Percentiles rank a stretch among this genome's conserved stretches.
phyloP scores from a whole-genome alignment of 768 basidiomycete genomes.

The Macrolepiota dolichaula region DNA sequence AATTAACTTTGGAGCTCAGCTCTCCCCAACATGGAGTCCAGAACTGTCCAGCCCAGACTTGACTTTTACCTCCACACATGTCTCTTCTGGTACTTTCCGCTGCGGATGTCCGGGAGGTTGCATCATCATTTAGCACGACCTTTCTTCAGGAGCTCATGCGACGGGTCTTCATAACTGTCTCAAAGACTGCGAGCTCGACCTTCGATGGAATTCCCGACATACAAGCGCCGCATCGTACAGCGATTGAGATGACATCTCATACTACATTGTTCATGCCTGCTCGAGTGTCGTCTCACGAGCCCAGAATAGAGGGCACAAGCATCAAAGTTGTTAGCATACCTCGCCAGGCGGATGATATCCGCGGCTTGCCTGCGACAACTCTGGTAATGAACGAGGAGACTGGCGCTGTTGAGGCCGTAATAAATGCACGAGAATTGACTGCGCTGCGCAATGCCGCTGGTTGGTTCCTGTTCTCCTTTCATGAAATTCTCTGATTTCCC shows the following conservation, averaged over 20 bases:
- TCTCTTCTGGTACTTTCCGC: constrained; percentile 63
- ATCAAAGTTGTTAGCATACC: constrained; percentile 86
- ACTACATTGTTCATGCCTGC: constrained; percentile 84
- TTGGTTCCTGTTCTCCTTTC: constrained; percentile 22
- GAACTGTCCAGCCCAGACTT: background rate
- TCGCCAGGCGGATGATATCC: constrained; percentile 27
- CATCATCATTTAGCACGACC: constrained; percentile 38
- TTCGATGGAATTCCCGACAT: constrained; percentile 16
- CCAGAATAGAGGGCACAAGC: constrained; percentile 42
- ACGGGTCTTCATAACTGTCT: constrained; percentile 48
- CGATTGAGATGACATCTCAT: constrained; percentile 50
- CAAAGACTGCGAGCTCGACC: constrained; percentile 14
- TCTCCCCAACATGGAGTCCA: constrained; percentile 17
- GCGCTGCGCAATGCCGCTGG: constrained; percentile 83
- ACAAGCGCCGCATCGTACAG: constrained; percentile 57
- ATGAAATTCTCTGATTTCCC: background rate
- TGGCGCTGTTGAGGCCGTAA: constrained; percentile 66
- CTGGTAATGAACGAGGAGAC: constrained; percentile 69
- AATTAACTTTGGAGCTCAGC: too few relatives aligned
- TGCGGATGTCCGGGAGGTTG: constrained; percentile 50
- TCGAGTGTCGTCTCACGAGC: constrained; percentile 22
- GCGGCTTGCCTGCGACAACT: constrained; percentile 75
- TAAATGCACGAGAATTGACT: constrained; percentile 78
- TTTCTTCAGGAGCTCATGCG: constrained; percentile 57
- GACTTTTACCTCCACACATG: constrained; percentile 19